Conservation (phyloP, 1,139 yeast genomes). For the Debaryomyces subglobosus region DNA sequence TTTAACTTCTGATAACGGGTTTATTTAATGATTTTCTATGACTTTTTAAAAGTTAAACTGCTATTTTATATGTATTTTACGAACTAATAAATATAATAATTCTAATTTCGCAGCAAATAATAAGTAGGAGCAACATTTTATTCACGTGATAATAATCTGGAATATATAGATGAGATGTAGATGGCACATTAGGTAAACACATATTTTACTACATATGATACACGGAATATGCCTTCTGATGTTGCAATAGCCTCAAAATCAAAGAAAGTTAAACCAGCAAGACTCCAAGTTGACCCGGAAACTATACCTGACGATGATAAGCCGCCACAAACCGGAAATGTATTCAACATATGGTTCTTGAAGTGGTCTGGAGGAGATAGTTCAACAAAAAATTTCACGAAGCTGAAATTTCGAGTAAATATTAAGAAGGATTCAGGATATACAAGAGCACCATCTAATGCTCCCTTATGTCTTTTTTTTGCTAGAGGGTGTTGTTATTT, state of each 20-base stretch:
- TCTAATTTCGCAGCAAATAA: background rate
- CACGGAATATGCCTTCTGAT: background rate
- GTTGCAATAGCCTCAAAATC: background rate
- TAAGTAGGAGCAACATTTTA: no score
- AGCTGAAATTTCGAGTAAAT: conserved; percentile 55
- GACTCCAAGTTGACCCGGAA: conserved; percentile 74
- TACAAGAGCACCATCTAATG: conserved; percentile 61
- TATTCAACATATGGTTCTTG: conserved; percentile 85
- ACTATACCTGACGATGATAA: conserved; percentile 61
- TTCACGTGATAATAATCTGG: background rate
- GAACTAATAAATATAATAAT: background rate
- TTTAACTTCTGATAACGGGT: background rate
- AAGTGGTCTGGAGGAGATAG: conserved; percentile 81
- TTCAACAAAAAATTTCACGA: conserved; percentile 32
- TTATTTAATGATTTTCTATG: conserved; percentile 4
- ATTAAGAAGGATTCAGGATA: conserved; percentile 70
- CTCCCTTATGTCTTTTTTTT: conserved; percentile 75
- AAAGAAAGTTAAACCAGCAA: conserved; percentile 32
- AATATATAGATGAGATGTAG: background rate
- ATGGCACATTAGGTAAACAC: background rate
- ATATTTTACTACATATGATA: background rate
- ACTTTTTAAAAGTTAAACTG: background rate
- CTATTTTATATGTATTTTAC: conserved; percentile 5
- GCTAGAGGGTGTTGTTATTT: conserved; percentile 86
- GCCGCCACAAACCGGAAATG: conserved; percentile 80